Evolutionary conservation across 1,139 yeast genomes (phyloP).

Genomic region (Scheffersomyces insectosa): DNA sequence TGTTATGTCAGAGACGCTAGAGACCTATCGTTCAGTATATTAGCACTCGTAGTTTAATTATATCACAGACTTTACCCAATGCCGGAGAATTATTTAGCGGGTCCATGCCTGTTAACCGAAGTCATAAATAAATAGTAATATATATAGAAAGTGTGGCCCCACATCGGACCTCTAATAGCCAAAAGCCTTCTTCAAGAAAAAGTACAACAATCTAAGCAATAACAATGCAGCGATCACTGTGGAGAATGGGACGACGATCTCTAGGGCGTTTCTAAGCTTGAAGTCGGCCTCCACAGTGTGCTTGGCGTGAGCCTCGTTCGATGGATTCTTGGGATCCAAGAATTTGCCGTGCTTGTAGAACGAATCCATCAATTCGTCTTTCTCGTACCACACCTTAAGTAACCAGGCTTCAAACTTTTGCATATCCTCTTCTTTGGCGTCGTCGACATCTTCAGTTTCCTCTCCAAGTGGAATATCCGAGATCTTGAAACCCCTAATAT

Average conservation of each 20-base stretch:
- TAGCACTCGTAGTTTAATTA: too few species aligned
- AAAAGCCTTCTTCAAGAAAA: not conserved
- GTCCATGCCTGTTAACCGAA: too few species aligned
- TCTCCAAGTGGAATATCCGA: constrained; percentile 68
- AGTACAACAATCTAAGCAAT: constrained; percentile 7
- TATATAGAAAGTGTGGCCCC: too few species aligned
- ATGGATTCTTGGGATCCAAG: constrained; percentile 18
- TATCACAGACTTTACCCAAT: too few species aligned
- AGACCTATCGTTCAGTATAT: too few species aligned
- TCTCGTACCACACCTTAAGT: constrained; percentile 70
- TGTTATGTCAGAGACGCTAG: too few species aligned
- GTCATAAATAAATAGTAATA: too few species aligned
- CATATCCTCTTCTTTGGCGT: constrained; percentile 43
- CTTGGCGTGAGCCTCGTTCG: constrained; percentile 10
- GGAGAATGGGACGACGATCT: constrained; percentile 15
- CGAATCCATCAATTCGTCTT: constrained; percentile 65
- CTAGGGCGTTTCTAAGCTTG: constrained; percentile 13
- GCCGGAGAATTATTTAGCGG: too few species aligned
- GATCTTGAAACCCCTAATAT: constrained; percentile 59
- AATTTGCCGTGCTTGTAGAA: constrained; percentile 64
- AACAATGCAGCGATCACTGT: constrained; percentile 5
- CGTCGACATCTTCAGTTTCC: constrained; percentile 45
- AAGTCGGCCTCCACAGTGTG: constrained; percentile 9
- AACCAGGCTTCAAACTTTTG: constrained; percentile 73
- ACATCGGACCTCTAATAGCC: not conserved